Conservation (phyloP, 75 land plant genomes). For the Cunninghamia lanceolata region DNA sequence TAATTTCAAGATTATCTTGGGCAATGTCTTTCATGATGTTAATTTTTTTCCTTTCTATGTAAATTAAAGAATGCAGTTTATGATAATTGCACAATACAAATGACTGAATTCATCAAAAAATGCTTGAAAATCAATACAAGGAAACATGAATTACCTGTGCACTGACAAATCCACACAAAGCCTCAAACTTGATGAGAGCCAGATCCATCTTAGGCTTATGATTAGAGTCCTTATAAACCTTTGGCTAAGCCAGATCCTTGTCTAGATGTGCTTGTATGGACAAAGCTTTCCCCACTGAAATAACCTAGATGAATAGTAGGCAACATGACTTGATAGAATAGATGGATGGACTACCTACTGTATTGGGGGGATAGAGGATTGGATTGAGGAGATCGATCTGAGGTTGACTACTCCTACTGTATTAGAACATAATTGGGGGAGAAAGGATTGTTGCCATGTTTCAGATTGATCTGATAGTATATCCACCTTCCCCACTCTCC, state of each 20-base stretch:
- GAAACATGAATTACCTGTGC: constrained; percentile 44
- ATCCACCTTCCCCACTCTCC: too few relatives aligned
- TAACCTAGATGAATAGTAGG: constrained; percentile 44
- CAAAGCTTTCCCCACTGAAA: constrained; percentile 88
- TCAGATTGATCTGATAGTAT: too few relatives aligned
- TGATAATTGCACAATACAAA: not conserved
- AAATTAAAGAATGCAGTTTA: not conserved
- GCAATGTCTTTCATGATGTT: not conserved
- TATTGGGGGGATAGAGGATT: too few relatives aligned
- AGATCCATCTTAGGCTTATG: constrained; percentile 99
- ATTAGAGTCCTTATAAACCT: constrained; percentile 80
- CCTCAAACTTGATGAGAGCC: constrained; percentile 84
- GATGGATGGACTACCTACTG: too few relatives aligned
- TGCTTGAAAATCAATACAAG: not conserved
- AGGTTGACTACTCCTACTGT: too few relatives aligned
- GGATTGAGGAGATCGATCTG: too few relatives aligned
- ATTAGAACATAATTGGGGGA: too few relatives aligned
- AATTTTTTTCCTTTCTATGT: not conserved
- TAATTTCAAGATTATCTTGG: not conserved
- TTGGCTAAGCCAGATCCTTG: constrained; percentile 62
- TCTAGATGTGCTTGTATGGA: constrained; percentile 99
- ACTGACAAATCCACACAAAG: constrained; percentile 84
- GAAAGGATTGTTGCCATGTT: too few relatives aligned
- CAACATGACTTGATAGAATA: too few relatives aligned
- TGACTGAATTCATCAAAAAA: not conserved